Conservation (phyloP, 1,139 yeast genomes). For the Blastobotrys aristatus region DNA sequence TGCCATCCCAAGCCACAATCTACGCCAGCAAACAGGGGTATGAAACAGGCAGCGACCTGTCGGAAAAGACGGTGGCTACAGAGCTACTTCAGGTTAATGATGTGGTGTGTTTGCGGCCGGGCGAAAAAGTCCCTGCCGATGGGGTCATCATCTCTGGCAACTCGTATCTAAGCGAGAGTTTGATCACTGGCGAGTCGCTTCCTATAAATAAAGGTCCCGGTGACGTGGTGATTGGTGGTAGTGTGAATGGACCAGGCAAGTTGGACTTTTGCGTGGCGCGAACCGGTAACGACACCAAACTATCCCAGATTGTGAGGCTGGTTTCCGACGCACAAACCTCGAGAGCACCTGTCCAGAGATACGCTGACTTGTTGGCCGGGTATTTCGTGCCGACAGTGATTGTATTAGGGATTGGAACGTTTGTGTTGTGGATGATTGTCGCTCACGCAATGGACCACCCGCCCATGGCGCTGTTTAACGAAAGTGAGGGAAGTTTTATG, state of each 20-base stretch:
- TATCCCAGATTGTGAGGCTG: slow-evolving; percentile 78
- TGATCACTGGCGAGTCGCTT: slow-evolving; percentile 83
- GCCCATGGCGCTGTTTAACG: slow-evolving; percentile 57
- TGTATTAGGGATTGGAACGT: slow-evolving; percentile 56
- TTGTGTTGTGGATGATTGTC: slow-evolving; percentile 58
- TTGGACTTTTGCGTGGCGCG: slow-evolving; percentile 62
- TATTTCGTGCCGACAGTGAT: slow-evolving; percentile 79
- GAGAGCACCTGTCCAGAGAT: slow-evolving; percentile 86
- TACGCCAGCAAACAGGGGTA: slow-evolving; percentile 25
- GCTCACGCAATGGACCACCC: slow-evolving; percentile 39
- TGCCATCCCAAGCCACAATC: slow-evolving; percentile 73
- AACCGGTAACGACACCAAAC: slow-evolving; percentile 79
- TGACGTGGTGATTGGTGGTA: slow-evolving; percentile 77
- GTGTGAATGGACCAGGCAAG: slow-evolving; percentile 75
- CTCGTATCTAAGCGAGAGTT: slow-evolving; percentile 81
- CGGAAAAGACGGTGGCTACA: slow-evolving; percentile 47
- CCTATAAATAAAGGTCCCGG: slow-evolving; percentile 63
- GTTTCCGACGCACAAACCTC: slow-evolving; percentile 87
- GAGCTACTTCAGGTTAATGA: slow-evolving; percentile 77
- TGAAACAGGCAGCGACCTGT: slow-evolving; percentile 15
- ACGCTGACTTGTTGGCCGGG: slow-evolving; percentile 81
- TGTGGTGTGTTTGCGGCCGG: slow-evolving; percentile 73
- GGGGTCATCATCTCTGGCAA: slow-evolving; percentile 73
- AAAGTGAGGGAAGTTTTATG: slow-evolving; percentile 58
- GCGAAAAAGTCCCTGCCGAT: slow-evolving; percentile 88